Conservation (phyloP, 257 asterid genomes). For the Salvia splendens region DNA sequence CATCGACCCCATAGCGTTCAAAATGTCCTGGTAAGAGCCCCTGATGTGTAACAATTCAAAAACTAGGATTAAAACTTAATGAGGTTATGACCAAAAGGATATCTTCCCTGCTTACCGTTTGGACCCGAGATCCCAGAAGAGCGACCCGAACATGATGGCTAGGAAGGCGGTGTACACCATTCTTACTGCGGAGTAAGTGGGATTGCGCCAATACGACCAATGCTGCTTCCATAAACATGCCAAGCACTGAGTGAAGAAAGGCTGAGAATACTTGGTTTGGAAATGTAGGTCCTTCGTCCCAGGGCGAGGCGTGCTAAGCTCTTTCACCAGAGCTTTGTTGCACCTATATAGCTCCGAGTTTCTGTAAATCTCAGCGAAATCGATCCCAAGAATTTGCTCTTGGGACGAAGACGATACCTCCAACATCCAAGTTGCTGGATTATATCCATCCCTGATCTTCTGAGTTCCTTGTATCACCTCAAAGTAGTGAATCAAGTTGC, state of each 20-base stretch:
- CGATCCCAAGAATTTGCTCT: not conserved
- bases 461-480: constrained; percentile 55
- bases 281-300: constrained; percentile 1
- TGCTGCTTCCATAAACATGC: constrained; percentile 14
- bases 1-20: constrained; percentile 38
- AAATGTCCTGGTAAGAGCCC: constrained; percentile 24
- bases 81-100: too few relatives aligned
- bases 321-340: constrained; percentile 9
- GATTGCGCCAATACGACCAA: constrained; percentile 16
- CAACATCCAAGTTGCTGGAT: constrained; percentile 83
- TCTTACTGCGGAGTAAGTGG: constrained; percentile 15
- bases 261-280: not conserved
- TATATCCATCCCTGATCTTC: constrained; percentile 52
- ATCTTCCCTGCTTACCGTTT: not conserved
- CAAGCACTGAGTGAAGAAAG: constrained; percentile 5
- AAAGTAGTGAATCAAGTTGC: constrained; percentile 52
- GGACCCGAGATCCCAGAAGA: constrained; percentile 17
- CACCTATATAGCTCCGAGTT: constrained; percentile 3
- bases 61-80: not conserved
- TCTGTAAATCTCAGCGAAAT: constrained; percentile 6
- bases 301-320: not conserved
- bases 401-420: constrained; percentile 50
- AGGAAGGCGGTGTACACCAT: not conserved
- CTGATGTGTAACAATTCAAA: constrained; percentile 4
- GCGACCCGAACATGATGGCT: not conserved